Base-by-base conservation (phyloP, 768 basidiomycete species). In the Amyloporia xantha region DNA sequence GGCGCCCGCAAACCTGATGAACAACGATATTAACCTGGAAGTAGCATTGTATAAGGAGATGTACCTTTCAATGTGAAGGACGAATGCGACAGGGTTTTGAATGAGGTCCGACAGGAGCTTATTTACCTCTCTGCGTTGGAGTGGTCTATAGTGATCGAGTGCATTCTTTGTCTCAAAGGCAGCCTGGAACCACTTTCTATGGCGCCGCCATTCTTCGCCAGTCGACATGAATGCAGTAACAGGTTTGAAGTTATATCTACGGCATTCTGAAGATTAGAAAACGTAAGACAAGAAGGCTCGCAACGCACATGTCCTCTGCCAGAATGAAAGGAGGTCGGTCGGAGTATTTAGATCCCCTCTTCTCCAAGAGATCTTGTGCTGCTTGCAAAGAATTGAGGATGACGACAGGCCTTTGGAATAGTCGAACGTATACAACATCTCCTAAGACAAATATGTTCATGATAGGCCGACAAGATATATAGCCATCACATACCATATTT, bases 1-100 rank as follows among this genome's bases (percentile, higher is more conserved):
- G 12, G 61, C 66, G 9, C 62, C 56, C 15, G 59, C 51, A 49
- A 61, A 66, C 33, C 66, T 67, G 54, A 4, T 36, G 38, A 25
- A 24, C 20, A 17, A 5, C n/a, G 7, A 6, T 6, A 39, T 7
- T 19, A 9, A 21, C 10, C 7, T 17, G 5, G 15, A 13, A 33
- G n/a, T 21, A 44, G 9, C 5, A 44, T 26, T 9, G 4, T 12
- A 46, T 20, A 9, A 35, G 4, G n/a, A 17, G 19, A 36, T 33
- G 21, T 37, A 33, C 28, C 44, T 9, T 5, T 19, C 20, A 9
- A 63, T 51, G 50, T 64, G 64, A 39, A 26, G 35, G 2, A 54
- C 41, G 24, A 65, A 60, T n/a, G 52, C 53, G 2, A 54, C 50
- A 17, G 66, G 65, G 0, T 55, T 44, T 20, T 61, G 53, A 13